Evolutionary conservation across 2,329 filamentous ascomycete species (phyloP).

Genomic region (Cercospora beticola): DNA sequence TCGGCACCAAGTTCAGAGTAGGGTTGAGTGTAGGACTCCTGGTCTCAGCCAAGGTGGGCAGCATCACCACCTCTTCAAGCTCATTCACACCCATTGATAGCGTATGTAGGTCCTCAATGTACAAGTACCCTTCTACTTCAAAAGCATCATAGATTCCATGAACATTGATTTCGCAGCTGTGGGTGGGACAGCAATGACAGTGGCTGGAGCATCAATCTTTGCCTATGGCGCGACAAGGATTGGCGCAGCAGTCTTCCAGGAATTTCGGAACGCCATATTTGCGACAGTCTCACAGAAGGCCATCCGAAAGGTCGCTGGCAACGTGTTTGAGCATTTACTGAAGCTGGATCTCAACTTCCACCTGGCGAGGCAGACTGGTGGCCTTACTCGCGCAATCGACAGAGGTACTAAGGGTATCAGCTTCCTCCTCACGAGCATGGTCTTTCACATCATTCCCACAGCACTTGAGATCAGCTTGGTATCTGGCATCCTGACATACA

Average conservation of each 20-base stretch:
- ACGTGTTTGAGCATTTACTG: slow-evolving; percentile 88
- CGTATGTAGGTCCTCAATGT: slow-evolving; percentile 72
- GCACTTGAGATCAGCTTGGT: slow-evolving; percentile 93
- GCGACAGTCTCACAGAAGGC: slow-evolving; percentile 96
- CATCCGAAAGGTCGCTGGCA: slow-evolving; percentile 83
- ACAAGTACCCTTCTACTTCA: slow-evolving; percentile 98
- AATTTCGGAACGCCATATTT: slow-evolving; percentile 93
- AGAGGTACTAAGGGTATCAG: slow-evolving; percentile 97
- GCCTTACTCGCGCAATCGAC: slow-evolving; percentile 89
- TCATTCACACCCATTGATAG: slow-evolving; percentile 37
- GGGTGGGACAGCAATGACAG: slow-evolving; percentile 84
- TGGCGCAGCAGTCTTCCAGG: slow-evolving; percentile 85
- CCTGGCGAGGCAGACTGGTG: slow-evolving; percentile 89
- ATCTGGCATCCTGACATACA: slow-evolving; percentile 92
- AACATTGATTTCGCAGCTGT: slow-evolving; percentile 86
- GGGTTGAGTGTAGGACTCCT: slow-evolving; percentile 79
- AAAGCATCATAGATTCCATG: slow-evolving; percentile 95
- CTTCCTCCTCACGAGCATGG: slow-evolving; percentile 95
- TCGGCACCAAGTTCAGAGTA: slow-evolving; percentile 81
- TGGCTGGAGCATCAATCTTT: slow-evolving; percentile 89
- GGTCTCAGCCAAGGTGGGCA: slow-evolving; percentile 74
- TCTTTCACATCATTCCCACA: slow-evolving; percentile 94
- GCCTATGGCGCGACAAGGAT: slow-evolving; percentile 85
- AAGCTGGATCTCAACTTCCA: slow-evolving; percentile 92
- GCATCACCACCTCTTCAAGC: slow-evolving; percentile 13